Evolutionary conservation across 1,284 basidiomycete species (phyloP), one percentile per base, ranked within the genome.

Genomic region (Rhodotorula sp.): DNA sequence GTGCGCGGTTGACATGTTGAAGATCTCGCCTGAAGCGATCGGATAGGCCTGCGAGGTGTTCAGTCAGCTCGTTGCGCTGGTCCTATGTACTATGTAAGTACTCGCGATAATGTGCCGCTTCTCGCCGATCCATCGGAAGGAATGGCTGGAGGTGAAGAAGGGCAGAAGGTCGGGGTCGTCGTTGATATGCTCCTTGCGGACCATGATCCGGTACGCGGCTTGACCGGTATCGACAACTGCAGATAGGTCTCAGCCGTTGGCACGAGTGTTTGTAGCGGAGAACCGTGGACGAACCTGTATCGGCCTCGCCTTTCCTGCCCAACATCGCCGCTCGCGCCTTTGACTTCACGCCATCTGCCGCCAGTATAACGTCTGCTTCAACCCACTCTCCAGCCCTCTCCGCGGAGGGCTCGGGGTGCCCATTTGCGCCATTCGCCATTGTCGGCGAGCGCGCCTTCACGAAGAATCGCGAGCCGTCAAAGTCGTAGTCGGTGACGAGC

Each of bases 201-300:
- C 74, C 59, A 81, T 70, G 66, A 81, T 79, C 19, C 80, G 79
- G 74, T 81, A 81, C 0, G 80, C 79, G 1, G 80, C 80, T 67
- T 81, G 79, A 9, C 80, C 80, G 2, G 80, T 81, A 66, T 80
- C 80, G 66, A 77, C 78, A 44, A 79, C 79, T 77, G 54, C 13
- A 24, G 22, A 44, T 17, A 20, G 7, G 47, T 19, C 9, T 17
- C 47, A 24, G 19, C n/a, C n/a, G n/a, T n/a, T n/a, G n/a, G 29
- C 11, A 32, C 7, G 29, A 34, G 30, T 32, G 32, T 24, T 17
- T 3, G 30, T 24, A 17, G 34, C 32, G 30, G 10, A 20, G 11
- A 11, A 15, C n/a, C 27, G 19, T 7, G 11, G 52, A 51, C 75
- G 59, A 34, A 78, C 78, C 75, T 53, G 78, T 68, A 67, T 81